Base-by-base conservation (phyloP, 176 grass and related monocot species). In the Carex myosuroides region DNA sequence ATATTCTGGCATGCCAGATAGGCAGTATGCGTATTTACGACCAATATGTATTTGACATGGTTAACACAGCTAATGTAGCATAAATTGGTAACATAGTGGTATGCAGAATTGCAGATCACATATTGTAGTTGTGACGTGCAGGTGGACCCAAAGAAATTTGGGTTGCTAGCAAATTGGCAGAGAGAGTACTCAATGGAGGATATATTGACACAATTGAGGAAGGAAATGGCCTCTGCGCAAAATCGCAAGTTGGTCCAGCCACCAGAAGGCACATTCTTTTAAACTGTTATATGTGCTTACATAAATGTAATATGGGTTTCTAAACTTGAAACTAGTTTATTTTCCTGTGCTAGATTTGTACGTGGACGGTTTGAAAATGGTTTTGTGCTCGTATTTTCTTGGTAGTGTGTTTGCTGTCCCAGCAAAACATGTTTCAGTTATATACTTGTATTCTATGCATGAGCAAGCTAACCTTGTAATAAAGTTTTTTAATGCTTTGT, bases 161-260 rank as follows among this genome's bases (percentile, higher is more conserved):
- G 61, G 55, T 82, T 83, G 57, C 41, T 87, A 60, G 18, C 78
- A 52, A 87, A 87, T 87, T 87, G 85, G 85, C 79, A 82, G 20
- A 77, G 85, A 41, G 63, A 83, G 12, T 82, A 71, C 85, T 74
- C 85, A 57, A 87, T 87, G 85, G 85, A 87, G 64, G 85, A 87
- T 60, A 76, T 87, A 50, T 82, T 87, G 48, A 82, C 85, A 30
- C 85, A 87, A 48, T 71, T 87, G 56, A 87, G 65, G 85, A 87
- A 87, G 80, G 85, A 87, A 87, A 87, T 87, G 85, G 85, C 85
- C 33, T 54, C 85, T 42, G 53, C 78, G 8, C 85, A 82, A 39
- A 86, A 86, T 59, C 85, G 85, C 20, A 86, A 86, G 64, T 81
- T 86, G 64, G 85, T 86, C n/a, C 85, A 87, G 85, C 85, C 85